phyloP scores from a whole-genome alignment of 306 rosid species.

The Arachis hypogaea region DNA sequence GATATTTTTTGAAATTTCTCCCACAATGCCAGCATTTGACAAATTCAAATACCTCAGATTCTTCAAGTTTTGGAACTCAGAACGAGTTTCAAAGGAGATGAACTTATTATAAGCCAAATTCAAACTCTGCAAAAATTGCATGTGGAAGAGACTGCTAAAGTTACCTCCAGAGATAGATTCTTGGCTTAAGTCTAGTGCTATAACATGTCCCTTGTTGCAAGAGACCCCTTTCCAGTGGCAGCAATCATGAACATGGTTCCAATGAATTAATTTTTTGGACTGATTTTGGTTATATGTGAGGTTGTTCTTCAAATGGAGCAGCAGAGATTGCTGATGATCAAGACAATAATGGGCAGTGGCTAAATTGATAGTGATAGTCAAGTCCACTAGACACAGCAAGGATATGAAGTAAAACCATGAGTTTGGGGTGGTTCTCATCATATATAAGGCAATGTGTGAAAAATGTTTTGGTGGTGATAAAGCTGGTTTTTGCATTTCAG shows the following conservation, averaged over 20 bases:
- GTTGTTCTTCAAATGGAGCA: slow-evolving; percentile 25
- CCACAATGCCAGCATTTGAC: slow-evolving; percentile 29
- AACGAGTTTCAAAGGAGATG: slow-evolving; percentile 2
- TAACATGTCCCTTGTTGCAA: slow-evolving; percentile 36
- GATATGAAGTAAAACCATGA: not conserved
- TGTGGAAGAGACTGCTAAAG: slow-evolving; percentile 33
- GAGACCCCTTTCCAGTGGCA: slow-evolving; percentile 58
- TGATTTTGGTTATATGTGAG: not conserved
- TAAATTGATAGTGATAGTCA: not conserved
- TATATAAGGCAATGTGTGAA: not conserved
- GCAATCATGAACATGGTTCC: slow-evolving; percentile 44
- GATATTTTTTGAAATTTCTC: slow-evolving; percentile 23
- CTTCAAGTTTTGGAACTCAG: not conserved
- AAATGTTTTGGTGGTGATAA: too few species aligned
- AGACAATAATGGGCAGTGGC: slow-evolving; percentile 4
- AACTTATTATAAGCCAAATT: slow-evolving; percentile 26
- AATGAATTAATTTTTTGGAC: slow-evolving; percentile 31
- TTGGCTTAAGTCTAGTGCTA: slow-evolving; percentile 30
- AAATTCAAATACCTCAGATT: slow-evolving; percentile 20
- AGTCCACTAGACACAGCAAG: not conserved
- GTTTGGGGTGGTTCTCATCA: not conserved
- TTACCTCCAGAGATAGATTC: slow-evolving; percentile 35
- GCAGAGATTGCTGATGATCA: not conserved
- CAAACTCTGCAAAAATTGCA: slow-evolving; percentile 30
- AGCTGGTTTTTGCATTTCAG: not conserved